Percentiles rank a stretch among this genome's conserved stretches.
Conservation (phyloP, 495 filamentous ascomycete genomes). For the Penicillium turbatum region DNA sequence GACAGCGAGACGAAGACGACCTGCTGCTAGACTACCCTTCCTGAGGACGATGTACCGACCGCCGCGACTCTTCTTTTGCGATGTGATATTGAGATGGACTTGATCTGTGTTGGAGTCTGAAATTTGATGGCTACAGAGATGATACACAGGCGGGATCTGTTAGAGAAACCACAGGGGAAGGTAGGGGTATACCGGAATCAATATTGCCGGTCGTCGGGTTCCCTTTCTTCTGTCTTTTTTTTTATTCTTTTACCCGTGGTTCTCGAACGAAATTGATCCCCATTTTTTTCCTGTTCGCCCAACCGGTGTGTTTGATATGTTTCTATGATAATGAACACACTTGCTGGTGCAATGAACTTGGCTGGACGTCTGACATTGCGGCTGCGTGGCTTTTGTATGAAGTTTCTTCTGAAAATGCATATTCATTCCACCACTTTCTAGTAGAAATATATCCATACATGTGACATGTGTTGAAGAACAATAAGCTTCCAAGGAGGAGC, state of each 20-base stretch:
- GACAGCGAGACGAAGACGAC: slow-evolving; percentile 74
- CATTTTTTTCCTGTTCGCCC: slow-evolving; percentile 24
- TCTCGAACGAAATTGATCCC: slow-evolving; percentile 34
- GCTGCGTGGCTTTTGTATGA: slow-evolving; percentile 22
- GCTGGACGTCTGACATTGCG: slow-evolving; percentile 23
- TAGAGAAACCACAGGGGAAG: slow-evolving; percentile 30
- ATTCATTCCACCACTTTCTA: slow-evolving; percentile 4
- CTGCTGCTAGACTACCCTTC: slow-evolving; percentile 66
- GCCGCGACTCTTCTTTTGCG: slow-evolving; percentile 43
- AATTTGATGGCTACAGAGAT: slow-evolving; percentile 38
- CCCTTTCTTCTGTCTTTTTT: slow-evolving; percentile 24
- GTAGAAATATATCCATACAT: neutral
- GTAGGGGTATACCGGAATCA: slow-evolving; percentile 15
- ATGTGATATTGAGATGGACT: slow-evolving; percentile 41
- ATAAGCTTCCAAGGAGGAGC: too few relatives aligned
- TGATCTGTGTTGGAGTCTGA: slow-evolving; percentile 41
- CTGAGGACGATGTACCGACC: slow-evolving; percentile 28
- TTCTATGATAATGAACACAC: slow-evolving; percentile 12
- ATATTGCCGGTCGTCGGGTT: slow-evolving; percentile 28
- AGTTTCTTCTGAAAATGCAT: slow-evolving; percentile 21
- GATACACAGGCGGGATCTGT: slow-evolving; percentile 40
- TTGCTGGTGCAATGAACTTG: slow-evolving; percentile 25
- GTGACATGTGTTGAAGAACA: too few relatives aligned
- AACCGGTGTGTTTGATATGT: slow-evolving; percentile 18
- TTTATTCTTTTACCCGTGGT: slow-evolving; percentile 19